Evolutionary conservation across 345 rosid species (phyloP), one percentile per base, ranked within the genome.

Genomic region (Rhizophora apiculata): DNA sequence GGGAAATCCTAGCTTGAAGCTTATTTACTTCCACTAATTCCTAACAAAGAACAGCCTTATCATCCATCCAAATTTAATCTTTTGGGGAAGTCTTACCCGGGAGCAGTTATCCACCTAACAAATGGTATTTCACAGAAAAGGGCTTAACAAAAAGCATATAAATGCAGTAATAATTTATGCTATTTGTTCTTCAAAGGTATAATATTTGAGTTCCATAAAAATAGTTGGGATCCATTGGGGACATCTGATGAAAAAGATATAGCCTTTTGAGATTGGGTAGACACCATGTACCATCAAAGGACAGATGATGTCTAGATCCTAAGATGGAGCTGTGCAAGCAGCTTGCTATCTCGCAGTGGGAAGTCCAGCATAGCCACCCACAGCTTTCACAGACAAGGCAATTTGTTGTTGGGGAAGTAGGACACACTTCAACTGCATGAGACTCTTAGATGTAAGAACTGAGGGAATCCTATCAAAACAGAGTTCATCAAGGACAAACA

Each of bases 301-400:
- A 74, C 68, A 32, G 55, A 61, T 39, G 53, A 31, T 26, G 69
- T 57, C 68, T 78, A 64, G 55, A 74, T 64, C 65, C 73, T 64
- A 78, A 73, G 64, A 70, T 52, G 76, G 60, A 70, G 70, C 59
- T 49, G 55, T 39, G 58, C 61, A 59, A 49, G 78, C 72, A 70
- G 72, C 78, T 73, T 67, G 60, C 68, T 70, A 52, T 65, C 75
- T 66, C 49, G 67, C 68, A 63, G 29, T 43, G 62, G 64, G 75
- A 71, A 70, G 62, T 80, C 72, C 55, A 56, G 64, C 76, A 70
- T 60, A 75, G 75, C 66, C 65, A 77, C 68, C 78, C 76, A 63
- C 67, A 64, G 76, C 75, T 59, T 77, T 67, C 72, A 69, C 22
- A 30, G 73, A 65, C 59, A 74, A 58, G 54, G 62, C 29, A 63